These are phyloP conservation scores for Rhipidocladum racemiflorum DNA, from an alignment of 176 grass and related monocot species.

Conservation along the genomic window DNA sequence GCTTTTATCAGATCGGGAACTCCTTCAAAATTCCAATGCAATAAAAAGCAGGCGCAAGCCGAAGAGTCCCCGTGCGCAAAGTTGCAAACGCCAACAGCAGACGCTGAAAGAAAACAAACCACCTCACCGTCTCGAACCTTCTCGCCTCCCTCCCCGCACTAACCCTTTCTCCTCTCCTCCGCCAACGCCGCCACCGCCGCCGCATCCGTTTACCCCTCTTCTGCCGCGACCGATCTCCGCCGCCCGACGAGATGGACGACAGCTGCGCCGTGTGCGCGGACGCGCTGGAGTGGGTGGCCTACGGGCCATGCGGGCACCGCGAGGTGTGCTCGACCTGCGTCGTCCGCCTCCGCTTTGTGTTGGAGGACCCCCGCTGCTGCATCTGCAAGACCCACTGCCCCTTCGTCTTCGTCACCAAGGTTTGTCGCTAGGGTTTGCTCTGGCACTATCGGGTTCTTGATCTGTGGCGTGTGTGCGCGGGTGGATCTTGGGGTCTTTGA, in stretches of 20 bases:
- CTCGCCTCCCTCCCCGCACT: neutral
- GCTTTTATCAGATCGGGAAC: no score
- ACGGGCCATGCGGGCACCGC: conserved; percentile 80
- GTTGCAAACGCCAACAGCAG: neutral
- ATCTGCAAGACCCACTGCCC: conserved; percentile 84
- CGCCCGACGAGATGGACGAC: conserved; percentile 57
- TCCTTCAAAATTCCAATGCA: neutral
- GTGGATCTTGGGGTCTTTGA: conserved; percentile 25
- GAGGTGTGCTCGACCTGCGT: conserved; percentile 95
- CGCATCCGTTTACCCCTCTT: neutral
- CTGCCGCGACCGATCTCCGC: neutral
- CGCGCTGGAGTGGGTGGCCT: conserved; percentile 78
- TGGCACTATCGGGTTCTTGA: neutral
- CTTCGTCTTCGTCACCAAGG: conserved; percentile 79
- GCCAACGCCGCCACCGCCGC: neutral
- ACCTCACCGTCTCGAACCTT: neutral
- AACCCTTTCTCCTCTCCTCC: neutral
- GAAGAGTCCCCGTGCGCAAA: neutral
- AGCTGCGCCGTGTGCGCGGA: conserved; percentile 85
- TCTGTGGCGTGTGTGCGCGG: neutral
- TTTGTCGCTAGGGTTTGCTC: conserved; percentile 8
- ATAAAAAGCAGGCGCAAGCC: neutral
- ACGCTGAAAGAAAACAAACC: neutral
- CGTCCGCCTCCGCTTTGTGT: conserved; percentile 78
- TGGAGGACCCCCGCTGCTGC: conserved; percentile 70